Percentiles rank a stretch among this genome's conserved stretches.
phyloP scores from a whole-genome alignment of 2,329 filamentous ascomycete species.

The Coleophoma cylindrospora region DNA sequence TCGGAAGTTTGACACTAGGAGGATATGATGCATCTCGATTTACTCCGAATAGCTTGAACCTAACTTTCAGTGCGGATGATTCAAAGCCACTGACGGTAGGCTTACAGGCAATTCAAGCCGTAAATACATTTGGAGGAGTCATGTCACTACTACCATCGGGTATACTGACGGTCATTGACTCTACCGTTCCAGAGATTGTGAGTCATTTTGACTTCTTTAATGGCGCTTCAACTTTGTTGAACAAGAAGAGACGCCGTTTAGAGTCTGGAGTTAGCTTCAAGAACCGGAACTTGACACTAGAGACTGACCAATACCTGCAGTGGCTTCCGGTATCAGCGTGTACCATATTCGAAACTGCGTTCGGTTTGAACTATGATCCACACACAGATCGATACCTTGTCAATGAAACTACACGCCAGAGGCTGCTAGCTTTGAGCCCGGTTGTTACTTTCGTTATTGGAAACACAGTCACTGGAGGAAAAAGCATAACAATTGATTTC shows the following conservation, averaged over 20 bases:
- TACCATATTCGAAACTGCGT: slow-evolving; percentile 23
- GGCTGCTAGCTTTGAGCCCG: slow-evolving; percentile 19
- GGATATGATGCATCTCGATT: slow-evolving; percentile 34
- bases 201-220: not conserved
- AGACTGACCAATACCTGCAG: too few relatives aligned
- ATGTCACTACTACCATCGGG: not conserved
- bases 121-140: slow-evolving; percentile 5
- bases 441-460: slow-evolving; percentile 22
- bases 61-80: slow-evolving; percentile 31
- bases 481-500: slow-evolving; percentile 13
- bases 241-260: not conserved
- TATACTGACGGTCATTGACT: not conserved
- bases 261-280: not conserved
- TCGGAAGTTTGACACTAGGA: slow-evolving; percentile 32
- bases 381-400: slow-evolving; percentile 25
- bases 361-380: slow-evolving; percentile 23
- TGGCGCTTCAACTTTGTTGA: not conserved
- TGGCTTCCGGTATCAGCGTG: slow-evolving; percentile 14
- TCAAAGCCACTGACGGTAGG: slow-evolving; percentile 30
- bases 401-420: slow-evolving; percentile 19
- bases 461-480: slow-evolving; percentile 1
- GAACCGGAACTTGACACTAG: not conserved
- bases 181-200: not conserved
- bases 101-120: slow-evolving; percentile 27
- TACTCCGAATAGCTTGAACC: slow-evolving; percentile 27